Evolutionary conservation across 257 asterid species (phyloP), one percentile per base, ranked within the genome.

Genomic region (Scutellaria baicalensis): DNA sequence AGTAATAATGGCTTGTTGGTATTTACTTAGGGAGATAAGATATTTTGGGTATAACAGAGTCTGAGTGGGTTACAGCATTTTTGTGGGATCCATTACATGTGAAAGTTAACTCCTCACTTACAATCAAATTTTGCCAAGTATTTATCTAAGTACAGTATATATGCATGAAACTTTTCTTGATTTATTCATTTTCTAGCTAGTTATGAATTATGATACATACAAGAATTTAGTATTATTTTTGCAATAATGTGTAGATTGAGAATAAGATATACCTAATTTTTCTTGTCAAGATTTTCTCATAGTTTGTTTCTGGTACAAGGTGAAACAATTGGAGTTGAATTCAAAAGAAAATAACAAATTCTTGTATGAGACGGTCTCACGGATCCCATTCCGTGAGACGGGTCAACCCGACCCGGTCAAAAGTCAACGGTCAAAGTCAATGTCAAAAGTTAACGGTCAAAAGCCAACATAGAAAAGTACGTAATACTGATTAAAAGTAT

Each of bases 11-110:
- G 1, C 2, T 12, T 31, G 60, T 57, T 61, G 21, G 54, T 70
- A 59, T 50, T 49, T 49, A 6, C 40, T 62, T 23, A 18, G 14
- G 35, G 49, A 58, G 65, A 62, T 61, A 51, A 51, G 39, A 39
- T 71, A 62, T 62, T 59, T 38, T 0, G 57, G 42, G 57, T 13
- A 43, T 27, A 59, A 9, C 66, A 38, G 13, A 8, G 49, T 49
- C 50, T 71, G 57, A 62, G 76, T 71, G 77, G 71, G 66, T 42
- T 63, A 72, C 77, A 72, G 58, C 56, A 60, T 50, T 52, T 54
- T 42, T 62, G 77, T 72, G 77, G 66, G 77, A 14, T 52, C 65
- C 70, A 39, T 61, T 20, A 21, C 58, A 52, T 71, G 64, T 65
- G 69, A 62, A 62, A 60, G 35, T 17, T 31, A 6, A 59, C 23